Evolutionary conservation across 2,329 filamentous ascomycete genomes (phyloP).

Genomic region (Alternaria sp.): DNA sequence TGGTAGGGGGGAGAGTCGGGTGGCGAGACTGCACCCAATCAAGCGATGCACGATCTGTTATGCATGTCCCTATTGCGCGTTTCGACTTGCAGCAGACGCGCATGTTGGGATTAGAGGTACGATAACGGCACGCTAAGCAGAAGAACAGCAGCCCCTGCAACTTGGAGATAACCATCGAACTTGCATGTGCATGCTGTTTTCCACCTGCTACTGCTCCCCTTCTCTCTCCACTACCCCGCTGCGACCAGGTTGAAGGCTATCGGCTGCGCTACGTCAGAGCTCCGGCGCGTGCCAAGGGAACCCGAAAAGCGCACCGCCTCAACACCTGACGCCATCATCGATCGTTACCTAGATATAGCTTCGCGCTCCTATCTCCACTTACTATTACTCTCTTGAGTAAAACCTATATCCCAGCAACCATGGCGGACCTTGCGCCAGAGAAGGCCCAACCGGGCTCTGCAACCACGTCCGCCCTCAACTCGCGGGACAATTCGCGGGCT

Average conservation of each 20-base stretch:
- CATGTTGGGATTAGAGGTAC: conserved; percentile 20
- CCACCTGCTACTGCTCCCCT: not conserved
- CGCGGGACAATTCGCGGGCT: conserved; percentile 44
- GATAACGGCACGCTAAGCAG: conserved; percentile 30
- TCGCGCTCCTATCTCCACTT: not conserved
- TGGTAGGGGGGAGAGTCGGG: conserved; percentile 21
- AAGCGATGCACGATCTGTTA: conserved; percentile 31
- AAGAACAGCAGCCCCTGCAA: conserved; percentile 12
- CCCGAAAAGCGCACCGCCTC: conserved; percentile 22
- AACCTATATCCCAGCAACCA: conserved; percentile 18
- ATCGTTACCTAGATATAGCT: conserved; percentile 1
- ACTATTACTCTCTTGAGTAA: conserved; percentile 3
- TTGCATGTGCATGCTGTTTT: not conserved
- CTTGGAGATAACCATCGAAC: not conserved
- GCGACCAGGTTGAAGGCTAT: conserved; percentile 13
- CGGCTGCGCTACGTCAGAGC: conserved; percentile 33
- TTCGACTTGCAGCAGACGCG: conserved; percentile 25
- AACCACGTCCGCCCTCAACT: conserved; percentile 39
- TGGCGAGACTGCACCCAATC: conserved; percentile 36
- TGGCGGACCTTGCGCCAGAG: conserved; percentile 42
- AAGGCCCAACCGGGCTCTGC: conserved; percentile 34
- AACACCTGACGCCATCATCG: conserved; percentile 16
- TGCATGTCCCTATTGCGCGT: conserved; percentile 31
- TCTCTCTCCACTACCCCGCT: conserved; percentile 9
- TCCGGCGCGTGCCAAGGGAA: conserved; percentile 13